Evolutionary conservation across 2,329 filamentous ascomycete genomes (phyloP).

Genomic region (Paecilomyces fulvus): DNA sequence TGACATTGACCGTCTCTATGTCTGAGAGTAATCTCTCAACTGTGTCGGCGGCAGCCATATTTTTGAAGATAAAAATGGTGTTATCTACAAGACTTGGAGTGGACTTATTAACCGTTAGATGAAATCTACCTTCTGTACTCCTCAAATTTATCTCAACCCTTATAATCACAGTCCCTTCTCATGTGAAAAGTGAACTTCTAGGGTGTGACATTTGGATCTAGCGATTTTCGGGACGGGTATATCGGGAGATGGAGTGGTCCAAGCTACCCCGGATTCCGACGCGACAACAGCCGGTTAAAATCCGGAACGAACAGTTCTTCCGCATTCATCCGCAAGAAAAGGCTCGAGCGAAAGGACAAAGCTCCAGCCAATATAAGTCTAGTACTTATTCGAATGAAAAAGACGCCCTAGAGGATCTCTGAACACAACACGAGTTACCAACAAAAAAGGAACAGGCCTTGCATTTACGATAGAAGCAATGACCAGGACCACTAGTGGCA

Average conservation of each 20-base stretch:
- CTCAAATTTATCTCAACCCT: background rate
- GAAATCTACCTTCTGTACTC: background rate
- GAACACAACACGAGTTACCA: background rate
- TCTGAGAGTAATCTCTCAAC: conserved; percentile 11
- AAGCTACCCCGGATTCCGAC: background rate
- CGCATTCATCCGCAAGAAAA: background rate
- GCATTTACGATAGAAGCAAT: background rate
- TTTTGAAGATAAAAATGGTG: background rate
- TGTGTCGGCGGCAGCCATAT: conserved; percentile 6
- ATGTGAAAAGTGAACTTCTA: background rate
- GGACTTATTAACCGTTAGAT: background rate
- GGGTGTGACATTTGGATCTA: background rate
- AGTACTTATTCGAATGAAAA: background rate
- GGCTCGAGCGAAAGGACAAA: background rate
- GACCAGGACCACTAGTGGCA: background rate
- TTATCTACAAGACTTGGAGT: background rate
- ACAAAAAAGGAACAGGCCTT: background rate
- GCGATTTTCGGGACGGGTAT: background rate
- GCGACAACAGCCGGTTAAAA: background rate
- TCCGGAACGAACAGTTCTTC: background rate
- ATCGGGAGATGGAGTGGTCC: background rate
- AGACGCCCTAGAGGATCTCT: background rate
- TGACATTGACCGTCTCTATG: conserved; percentile 14
- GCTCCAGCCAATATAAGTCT: background rate
- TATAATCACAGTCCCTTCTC: background rate